A percentile compares a stretch with the other conserved stretches of the same genome.
phyloP scores from a whole-genome alignment of 2,329 filamentous ascomycete species.

The Arachnopeziza araneosa region DNA sequence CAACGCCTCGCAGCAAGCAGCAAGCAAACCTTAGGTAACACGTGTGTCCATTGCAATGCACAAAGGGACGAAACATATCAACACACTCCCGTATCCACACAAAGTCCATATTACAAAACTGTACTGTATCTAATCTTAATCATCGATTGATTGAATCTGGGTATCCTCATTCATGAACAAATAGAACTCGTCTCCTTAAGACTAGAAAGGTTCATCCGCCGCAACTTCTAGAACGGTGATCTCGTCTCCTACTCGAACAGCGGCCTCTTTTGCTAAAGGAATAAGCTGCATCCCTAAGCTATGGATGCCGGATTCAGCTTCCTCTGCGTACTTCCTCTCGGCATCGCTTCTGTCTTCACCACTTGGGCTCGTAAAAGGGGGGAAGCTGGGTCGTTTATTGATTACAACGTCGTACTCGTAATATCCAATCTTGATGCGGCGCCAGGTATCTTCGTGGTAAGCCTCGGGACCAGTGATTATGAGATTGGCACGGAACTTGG shows the following conservation, averaged over 20 bases:
- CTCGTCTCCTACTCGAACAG: slow-evolving; percentile 51
- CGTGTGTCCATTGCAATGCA: too few species aligned
- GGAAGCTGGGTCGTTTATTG: slow-evolving; percentile 54
- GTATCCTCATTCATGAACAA: neutral
- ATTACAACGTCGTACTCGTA: slow-evolving; percentile 51
- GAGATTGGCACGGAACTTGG: slow-evolving; percentile 67
- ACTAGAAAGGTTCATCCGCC: neutral
- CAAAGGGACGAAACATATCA: neutral
- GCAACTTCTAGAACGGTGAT: slow-evolving; percentile 41
- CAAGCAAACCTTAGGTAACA: neutral
- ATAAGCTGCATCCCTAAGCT: slow-evolving; percentile 64
- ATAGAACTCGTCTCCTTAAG: neutral
- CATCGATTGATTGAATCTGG: neutral
- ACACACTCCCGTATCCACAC: neutral
- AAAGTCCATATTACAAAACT: neutral
- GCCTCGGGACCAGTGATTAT: slow-evolving; percentile 58
- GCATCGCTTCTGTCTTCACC: slow-evolving; percentile 13
- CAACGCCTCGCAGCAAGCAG: neutral
- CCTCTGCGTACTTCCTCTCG: slow-evolving; percentile 31
- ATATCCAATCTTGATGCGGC: slow-evolving; percentile 45
- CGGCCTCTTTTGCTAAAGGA: slow-evolving; percentile 42
- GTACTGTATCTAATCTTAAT: neutral
- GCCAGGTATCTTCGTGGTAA: slow-evolving; percentile 69
- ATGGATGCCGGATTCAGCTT: slow-evolving; percentile 55
- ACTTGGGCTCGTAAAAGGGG: slow-evolving; percentile 60